Conservation (phyloP, 176 grass and related monocot genomes). For the Lolium rigidum region DNA sequence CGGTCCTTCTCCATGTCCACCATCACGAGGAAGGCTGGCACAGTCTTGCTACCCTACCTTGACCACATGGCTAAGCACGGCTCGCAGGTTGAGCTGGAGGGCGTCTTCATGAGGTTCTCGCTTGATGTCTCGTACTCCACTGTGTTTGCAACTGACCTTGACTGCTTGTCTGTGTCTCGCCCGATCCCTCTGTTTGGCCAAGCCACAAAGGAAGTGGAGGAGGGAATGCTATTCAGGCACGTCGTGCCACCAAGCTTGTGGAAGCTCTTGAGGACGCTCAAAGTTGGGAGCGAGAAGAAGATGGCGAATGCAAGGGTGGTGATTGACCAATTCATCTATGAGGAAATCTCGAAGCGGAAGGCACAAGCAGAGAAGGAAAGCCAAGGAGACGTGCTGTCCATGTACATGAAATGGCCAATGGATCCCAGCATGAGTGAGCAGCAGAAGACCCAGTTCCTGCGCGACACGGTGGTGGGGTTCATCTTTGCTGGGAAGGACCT, state of each 20-base stretch:
- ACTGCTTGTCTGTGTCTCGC: constrained; percentile 48
- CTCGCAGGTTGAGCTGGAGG: constrained; percentile 56
- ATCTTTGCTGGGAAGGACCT: constrained; percentile 66
- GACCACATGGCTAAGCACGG: constrained; percentile 45
- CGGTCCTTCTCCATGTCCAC: constrained; percentile 53
- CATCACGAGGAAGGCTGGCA: constrained; percentile 42
- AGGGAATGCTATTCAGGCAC: constrained; percentile 64
- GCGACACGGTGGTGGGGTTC: constrained; percentile 52
- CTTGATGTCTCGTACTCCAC: constrained; percentile 61
- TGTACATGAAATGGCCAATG: constrained; percentile 50
- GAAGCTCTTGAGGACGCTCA: constrained; percentile 66
- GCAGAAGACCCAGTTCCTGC: constrained; percentile 47
- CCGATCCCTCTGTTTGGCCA: constrained; percentile 48
- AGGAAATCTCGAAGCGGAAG: constrained; percentile 51
- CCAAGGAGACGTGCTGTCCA: constrained; percentile 50
- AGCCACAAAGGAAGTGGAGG: constrained; percentile 63
- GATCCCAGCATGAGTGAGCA: constrained; percentile 32
- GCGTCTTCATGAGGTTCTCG: constrained; percentile 58
- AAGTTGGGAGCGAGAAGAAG: constrained; percentile 64
- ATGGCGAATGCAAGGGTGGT: constrained; percentile 55
- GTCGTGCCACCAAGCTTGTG: constrained; percentile 49
- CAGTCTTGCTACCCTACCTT: constrained; percentile 57
- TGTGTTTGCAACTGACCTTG: constrained; percentile 60
- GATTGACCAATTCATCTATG: constrained; percentile 52
- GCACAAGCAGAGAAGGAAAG: constrained; percentile 9